Evolutionary conservation across 805 yeast species (phyloP), one percentile per base, ranked within the genome.

Genomic region (Candida ficus): DNA sequence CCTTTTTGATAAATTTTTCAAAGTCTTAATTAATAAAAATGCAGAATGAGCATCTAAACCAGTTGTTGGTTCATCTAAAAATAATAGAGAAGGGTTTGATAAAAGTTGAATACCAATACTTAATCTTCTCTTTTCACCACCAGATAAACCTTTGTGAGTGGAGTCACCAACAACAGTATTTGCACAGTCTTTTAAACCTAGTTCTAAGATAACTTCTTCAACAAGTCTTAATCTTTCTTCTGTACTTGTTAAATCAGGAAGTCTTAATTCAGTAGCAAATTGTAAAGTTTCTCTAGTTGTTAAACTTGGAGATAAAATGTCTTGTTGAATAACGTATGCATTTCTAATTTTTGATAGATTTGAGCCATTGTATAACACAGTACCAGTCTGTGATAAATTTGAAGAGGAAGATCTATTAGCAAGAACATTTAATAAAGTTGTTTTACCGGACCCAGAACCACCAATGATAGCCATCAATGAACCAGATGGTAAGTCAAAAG

Each of bases 391-490:
- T 3, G 42, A 44, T 41, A 77, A 53, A 10, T 64, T 65, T 23
- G 66, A 59, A 11, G 71, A 63, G 9, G 64, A 57, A 0, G 68
- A 49, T 47, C 83, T 60, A 32, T 75, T 70, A 0, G 88, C 83
- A 25, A 83, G 59, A 1, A 76, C 75, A 53, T 88, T 88, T 26
- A 88, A 64, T 34, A 87, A 56, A 0, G 95, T 85, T 0, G 95
- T 88, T 54, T 88, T 87, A 4, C 95, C 96, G 4, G 89, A 78
- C 0, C 95, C 95, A 0, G 91, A 82, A 0, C 95, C 95, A 7
- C 96, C 96, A 67, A 88, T 78, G 9, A 88, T 83, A 5, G 95
- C 95, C 66, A 86, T 71, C 31, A 88, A 56, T 3, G 82, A 68
- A 12, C 86, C 85, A n/a, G 72, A 55, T 0, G 78, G 76, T 8